Evolutionary conservation across 2,329 filamentous ascomycete species (phyloP), one percentile per base, ranked within the genome.

Genomic region (Dactylellina haptotyla): DNA sequence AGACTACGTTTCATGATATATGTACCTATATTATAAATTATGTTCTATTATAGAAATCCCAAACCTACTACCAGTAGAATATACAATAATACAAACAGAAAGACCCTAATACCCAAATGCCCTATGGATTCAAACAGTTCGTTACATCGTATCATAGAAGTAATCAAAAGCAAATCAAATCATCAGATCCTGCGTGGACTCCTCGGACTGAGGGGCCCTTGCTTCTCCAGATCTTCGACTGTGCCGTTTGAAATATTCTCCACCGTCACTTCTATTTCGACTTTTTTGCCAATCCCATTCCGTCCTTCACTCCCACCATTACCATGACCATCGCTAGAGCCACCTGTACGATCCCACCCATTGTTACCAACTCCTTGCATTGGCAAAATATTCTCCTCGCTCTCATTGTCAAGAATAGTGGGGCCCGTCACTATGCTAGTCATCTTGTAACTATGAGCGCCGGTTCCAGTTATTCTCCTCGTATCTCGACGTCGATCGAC

Each of bases 321-420:
- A 16, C 59, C 26, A 20, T 26, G 37, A 16, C 59, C 51, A 10
- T 65, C 59, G 26, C 41, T 34, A 25, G 59, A 64, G n/a, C 34
- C 45, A n/a, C 16, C 50, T 2, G 34, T 37, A 30, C 45, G 28
- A n/a, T 64, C 45, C 67, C 67, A 72, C 16, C 43, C 30, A 14
- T 37, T 30, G 16, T 16, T 25, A 9, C 4, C n/a, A 32, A 20
- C 23, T 18, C 67, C 59, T 37, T 65, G 59, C 8, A 65, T 8
- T 4, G 67, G 59, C 8, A 72, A 18, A 41, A 72, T 72, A 39
- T 72, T 72, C 59, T 72, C 67, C 14, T 72, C 67, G 10, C 67
- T 72, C n/a, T 65, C 67, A 23, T 64, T 72, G 20, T 59, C 41
- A 26, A 61, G 43, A 25, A 61, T 56, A 1, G 59, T 72, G 4